Conservation (phyloP, 2,329 filamentous ascomycete species). For the Whalleya microplaca region DNA sequence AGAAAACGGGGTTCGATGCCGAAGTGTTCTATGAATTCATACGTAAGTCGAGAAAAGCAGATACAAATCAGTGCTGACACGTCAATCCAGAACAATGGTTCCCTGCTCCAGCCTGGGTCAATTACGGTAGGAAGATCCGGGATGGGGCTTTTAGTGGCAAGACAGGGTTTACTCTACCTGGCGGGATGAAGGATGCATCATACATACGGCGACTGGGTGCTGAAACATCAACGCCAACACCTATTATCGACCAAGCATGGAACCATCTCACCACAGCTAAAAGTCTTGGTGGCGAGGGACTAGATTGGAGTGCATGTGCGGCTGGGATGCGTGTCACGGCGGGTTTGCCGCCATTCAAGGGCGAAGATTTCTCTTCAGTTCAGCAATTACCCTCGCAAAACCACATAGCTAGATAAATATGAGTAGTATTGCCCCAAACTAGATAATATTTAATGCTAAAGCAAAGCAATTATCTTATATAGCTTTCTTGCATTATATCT, state of each 20-base stretch:
- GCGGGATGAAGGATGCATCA: slow-evolving; percentile 15
- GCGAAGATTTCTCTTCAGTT: slow-evolving; percentile 11
- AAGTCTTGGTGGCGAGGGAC: slow-evolving; percentile 5
- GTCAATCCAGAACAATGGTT: slow-evolving; percentile 11
- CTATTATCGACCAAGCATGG: slow-evolving; percentile 13
- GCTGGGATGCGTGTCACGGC: slow-evolving; percentile 17
- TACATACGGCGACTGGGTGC: slow-evolving; percentile 10
- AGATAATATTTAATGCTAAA: neutral
- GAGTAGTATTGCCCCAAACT: too few species aligned
- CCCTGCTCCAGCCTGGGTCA: slow-evolving; percentile 13
- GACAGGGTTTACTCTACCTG: slow-evolving; percentile 13
- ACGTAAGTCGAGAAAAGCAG: slow-evolving; percentile 4
- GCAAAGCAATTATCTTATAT: too few species aligned
- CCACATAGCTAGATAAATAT: too few species aligned
- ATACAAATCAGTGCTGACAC: neutral
- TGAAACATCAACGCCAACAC: slow-evolving; percentile 17
- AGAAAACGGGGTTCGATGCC: slow-evolving; percentile 14
- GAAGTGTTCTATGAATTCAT: slow-evolving; percentile 14
- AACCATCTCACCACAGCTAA: slow-evolving; percentile 15
- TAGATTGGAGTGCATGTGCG: slow-evolving; percentile 17
- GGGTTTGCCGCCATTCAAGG: slow-evolving; percentile 13
- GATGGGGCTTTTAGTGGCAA: slow-evolving; percentile 14
- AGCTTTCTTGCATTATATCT: too few species aligned
- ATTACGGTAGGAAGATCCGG: slow-evolving; percentile 15
- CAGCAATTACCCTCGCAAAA: neutral